phyloP scores from a whole-genome alignment of 2,329 filamentous ascomycete species.

The Fusarium concolor region DNA sequence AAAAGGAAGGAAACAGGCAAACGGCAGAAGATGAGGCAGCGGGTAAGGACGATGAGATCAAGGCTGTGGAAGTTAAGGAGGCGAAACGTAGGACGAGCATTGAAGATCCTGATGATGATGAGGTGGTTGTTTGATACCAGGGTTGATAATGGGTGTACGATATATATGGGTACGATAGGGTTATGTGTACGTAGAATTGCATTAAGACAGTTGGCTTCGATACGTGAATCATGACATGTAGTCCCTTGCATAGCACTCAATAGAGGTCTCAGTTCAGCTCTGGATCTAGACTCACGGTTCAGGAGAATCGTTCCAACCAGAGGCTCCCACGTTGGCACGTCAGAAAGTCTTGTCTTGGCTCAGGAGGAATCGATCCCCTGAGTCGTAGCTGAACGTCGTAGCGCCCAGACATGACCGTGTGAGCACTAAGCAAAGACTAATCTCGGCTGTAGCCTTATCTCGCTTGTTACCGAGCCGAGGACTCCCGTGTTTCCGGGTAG shows the following conservation, averaged over 20 bases:
- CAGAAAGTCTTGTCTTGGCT: neutral
- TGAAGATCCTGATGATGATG: slow-evolving; percentile 68
- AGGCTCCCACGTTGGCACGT: too few species aligned
- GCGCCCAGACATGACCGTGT: neutral
- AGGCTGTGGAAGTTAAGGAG: slow-evolving; percentile 64
- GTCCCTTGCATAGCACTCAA: neutral
- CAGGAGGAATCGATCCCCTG: slow-evolving; percentile 3
- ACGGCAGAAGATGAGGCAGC: slow-evolving; percentile 45
- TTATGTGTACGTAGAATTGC: slow-evolving; percentile 30
- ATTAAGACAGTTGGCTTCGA: slow-evolving; percentile 12
- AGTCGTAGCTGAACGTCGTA: neutral
- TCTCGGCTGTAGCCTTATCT: slow-evolving; percentile 33
- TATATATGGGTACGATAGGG: slow-evolving; percentile 18
- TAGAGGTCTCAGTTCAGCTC: neutral
- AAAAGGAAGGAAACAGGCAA: slow-evolving; percentile 41
- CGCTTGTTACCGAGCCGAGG: slow-evolving; percentile 27
- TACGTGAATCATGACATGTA: too few species aligned
- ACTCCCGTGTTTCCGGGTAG: slow-evolving; percentile 19
- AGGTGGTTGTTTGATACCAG: slow-evolving; percentile 55
- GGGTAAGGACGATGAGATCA: slow-evolving; percentile 47
- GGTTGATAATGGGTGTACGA: slow-evolving; percentile 38
- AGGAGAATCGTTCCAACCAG: neutral
- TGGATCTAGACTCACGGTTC: neutral
- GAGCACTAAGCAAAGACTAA: slow-evolving; percentile 17
- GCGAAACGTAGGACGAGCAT: slow-evolving; percentile 68